These are phyloP conservation scores for Helminthosporium solani DNA, from an alignment of 2,329 filamentous ascomycete species.

Conservation along the genomic window DNA sequence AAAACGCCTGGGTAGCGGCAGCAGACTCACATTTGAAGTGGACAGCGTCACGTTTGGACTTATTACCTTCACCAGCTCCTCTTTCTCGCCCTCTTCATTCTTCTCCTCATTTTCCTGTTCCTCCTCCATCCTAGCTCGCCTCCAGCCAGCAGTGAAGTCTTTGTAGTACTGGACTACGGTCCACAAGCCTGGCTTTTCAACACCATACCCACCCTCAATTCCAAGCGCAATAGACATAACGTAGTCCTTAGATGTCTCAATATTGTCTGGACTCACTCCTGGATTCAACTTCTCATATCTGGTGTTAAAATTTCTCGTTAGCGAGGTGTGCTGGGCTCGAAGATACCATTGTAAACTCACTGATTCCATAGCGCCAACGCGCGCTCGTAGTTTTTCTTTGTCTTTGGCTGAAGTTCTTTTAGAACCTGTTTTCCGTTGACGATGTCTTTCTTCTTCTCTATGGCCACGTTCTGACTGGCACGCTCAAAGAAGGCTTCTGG, in stretches of 20 bases:
- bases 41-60: constrained; percentile 12
- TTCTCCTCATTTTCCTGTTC: constrained; percentile 11
- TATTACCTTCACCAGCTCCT: constrained; percentile 12
- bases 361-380: constrained; percentile 7
- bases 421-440: constrained; percentile 10
- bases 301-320: constrained; percentile 4
- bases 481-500: constrained; percentile 5
- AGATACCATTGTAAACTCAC: constrained; percentile 8
- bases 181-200: constrained; percentile 8
- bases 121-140: constrained; percentile 13
- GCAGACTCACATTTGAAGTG: constrained; percentile 13
- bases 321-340: constrained; percentile 6
- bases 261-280: constrained; percentile 7
- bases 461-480: constrained; percentile 7
- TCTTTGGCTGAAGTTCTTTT: constrained; percentile 9
- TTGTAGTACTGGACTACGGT: constrained; percentile 12
- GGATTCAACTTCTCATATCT: constrained; percentile 8
- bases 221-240: constrained; percentile 8
- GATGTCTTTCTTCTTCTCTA: constrained; percentile 9
- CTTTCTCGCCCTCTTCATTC: constrained; percentile 8
- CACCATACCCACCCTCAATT: constrained; percentile 10
- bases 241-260: constrained; percentile 9
- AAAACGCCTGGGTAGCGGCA: constrained; percentile 9
- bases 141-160: constrained; percentile 11
- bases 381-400: constrained; percentile 10